Evolutionary conservation across 306 rosid genomes (phyloP), one percentile per base, ranked within the genome.

Genomic region (Purshia tridentata): DNA sequence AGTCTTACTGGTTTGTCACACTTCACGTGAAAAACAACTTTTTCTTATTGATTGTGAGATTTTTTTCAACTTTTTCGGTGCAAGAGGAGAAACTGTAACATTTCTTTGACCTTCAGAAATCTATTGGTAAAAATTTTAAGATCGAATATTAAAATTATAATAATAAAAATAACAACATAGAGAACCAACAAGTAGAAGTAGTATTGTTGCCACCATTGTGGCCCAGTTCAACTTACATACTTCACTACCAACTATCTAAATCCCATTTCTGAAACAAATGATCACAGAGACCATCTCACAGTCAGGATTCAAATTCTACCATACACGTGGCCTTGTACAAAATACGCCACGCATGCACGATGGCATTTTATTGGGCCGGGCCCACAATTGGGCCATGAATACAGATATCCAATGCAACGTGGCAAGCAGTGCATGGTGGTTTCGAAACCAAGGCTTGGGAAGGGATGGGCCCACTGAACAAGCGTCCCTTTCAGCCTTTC

Each of bases 21-120:
- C 81, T 75, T 87, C 88, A 87, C 90, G 90, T 89, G 88, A 80
- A 62, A 54, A 39, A 63, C 0, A n/a, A 35, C 8, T 3, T 62
- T 45, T 15, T 37, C 53, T 57, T n/a, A n/a, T n/a, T 1, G 47
- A 51, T 23, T 23, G 76, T 45, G 56, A 72, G 6, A 29, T 0
- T 0, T 29, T 4, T 48, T 23, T 46, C 16, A 3, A 45, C 40
- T 44, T 56, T 4, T 57, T 56, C 11, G 66, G 11, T 60, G 29
- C 5, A 3, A 23, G 55, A 44, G 55, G 4, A 15, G 11, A 44
- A 44, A 57, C 66, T 20, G n/a, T 57, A 3, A 16, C 35, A 4
- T 22, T 22, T 29, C 50, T 47, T 57, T 44, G 55, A 57, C 75
- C 54, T 16, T 7, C 0, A 29, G 2, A 29, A 29, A 29, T 29